Evolutionary conservation across 495 filamentous ascomycete species (phyloP).

Genomic region (Penicillium roqueforti): DNA sequence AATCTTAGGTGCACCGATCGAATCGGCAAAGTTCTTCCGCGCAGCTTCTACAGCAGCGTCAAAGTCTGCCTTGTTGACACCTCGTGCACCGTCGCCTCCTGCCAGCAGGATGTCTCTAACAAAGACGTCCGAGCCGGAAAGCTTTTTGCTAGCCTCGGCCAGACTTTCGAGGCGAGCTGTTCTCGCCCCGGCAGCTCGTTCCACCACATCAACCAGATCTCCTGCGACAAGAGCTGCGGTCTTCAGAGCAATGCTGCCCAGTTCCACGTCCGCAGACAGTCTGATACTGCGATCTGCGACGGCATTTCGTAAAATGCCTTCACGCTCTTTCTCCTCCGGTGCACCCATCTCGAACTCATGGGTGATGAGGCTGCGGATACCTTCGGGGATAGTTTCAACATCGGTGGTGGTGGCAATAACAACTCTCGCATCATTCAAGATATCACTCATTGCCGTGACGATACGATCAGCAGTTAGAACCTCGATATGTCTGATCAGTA

Average conservation of each 20-base stretch:
- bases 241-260: slow-evolving; percentile 81
- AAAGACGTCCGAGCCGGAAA: slow-evolving; percentile 45
- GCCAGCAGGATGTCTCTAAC: slow-evolving; percentile 80
- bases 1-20: slow-evolving; percentile 97
- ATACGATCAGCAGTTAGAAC: slow-evolving; percentile 88
- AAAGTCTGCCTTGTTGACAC: slow-evolving; percentile 82
- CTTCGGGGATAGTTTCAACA: slow-evolving; percentile 88
- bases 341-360: slow-evolving; percentile 94
- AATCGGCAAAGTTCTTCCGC: slow-evolving; percentile 94
- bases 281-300: slow-evolving; percentile 68
- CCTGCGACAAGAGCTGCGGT: slow-evolving; percentile 94
- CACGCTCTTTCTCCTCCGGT: slow-evolving; percentile 87
- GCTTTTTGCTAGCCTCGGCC: slow-evolving; percentile 44
- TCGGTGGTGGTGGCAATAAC: slow-evolving; percentile 92
- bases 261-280: slow-evolving; percentile 73
- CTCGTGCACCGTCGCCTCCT: slow-evolving; percentile 75
- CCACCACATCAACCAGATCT: slow-evolving; percentile 89
- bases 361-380: slow-evolving; percentile 83
- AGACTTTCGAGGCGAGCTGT: slow-evolving; percentile 68
- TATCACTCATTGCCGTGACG: slow-evolving; percentile 73
- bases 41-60: slow-evolving; percentile 88
- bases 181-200: slow-evolving; percentile 75
- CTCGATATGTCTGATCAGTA: slow-evolving; percentile 84
- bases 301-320: slow-evolving; percentile 76
- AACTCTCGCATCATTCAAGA: slow-evolving; percentile 67